A percentile compares a stretch with the other conserved stretches of the same genome.
Conservation (phyloP, 2,329 filamentous ascomycete species). For the Dactylellina sp. region DNA sequence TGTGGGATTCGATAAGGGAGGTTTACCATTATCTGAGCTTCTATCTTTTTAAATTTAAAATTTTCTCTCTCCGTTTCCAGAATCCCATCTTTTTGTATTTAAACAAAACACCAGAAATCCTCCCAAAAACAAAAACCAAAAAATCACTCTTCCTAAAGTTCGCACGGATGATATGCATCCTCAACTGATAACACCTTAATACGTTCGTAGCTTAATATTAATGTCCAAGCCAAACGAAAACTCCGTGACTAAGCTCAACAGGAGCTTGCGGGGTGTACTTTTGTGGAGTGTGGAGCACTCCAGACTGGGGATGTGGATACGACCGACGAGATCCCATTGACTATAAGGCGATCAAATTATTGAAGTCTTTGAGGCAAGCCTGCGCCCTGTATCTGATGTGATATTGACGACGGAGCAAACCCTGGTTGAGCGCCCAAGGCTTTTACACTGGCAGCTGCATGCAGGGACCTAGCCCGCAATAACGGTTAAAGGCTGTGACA, state of each 20-base stretch:
- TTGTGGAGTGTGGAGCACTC: conserved; percentile 45
- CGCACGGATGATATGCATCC: conserved; percentile 25
- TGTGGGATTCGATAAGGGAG: not conserved
- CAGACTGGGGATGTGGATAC: conserved; percentile 46
- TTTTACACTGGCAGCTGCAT: conserved; percentile 46
- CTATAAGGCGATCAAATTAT: conserved; percentile 40
- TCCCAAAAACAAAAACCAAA: too few species aligned
- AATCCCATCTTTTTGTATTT: too few species aligned
- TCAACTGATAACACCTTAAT: not conserved
- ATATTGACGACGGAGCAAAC: conserved; percentile 54
- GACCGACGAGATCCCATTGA: conserved; percentile 24
- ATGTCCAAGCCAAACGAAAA: not conserved
- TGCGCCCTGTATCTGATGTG: conserved; percentile 21
- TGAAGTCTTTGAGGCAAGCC: not conserved
- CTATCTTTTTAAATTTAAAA: not conserved
- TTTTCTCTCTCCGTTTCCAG: not conserved
- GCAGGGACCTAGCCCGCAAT: conserved; percentile 54
- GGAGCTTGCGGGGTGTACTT: conserved; percentile 21
- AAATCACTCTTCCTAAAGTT: conserved; percentile 25
- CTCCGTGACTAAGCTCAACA: too few species aligned
- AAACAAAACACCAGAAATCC: too few species aligned
- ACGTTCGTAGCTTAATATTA: not conserved
- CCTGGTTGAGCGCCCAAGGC: conserved; percentile 19
- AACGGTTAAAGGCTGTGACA: conserved; percentile 48
- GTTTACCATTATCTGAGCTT: not conserved